Evolutionary conservation across 345 rosid species (phyloP), one percentile per base, ranked within the genome.

Genomic region (Euphorbia lathyris): DNA sequence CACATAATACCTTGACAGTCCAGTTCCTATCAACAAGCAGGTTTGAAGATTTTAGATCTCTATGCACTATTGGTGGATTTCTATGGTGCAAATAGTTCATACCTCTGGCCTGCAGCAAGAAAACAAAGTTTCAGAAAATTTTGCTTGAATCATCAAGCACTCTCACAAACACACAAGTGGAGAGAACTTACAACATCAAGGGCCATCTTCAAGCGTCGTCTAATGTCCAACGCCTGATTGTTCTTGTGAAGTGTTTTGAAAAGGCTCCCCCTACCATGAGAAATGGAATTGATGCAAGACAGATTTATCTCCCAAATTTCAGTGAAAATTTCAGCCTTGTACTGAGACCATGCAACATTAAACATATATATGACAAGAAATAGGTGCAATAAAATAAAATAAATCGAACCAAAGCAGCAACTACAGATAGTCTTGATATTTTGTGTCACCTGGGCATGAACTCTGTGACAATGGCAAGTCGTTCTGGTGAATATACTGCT

Each of bases 51-150:
- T 89, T 94, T 26, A 94, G 80, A 80, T 94, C 97, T 62, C 96
- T 81, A 64, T 94, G 98, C 43, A 94, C 88, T 60, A 89, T 94
- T 16, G 96, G 91, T 14, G 95, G 98, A 75, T 86, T 88, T 72
- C 98, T 85, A 59, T 72, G 91, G 75, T 94, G 98, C 77, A 91
- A 83, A 80, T 94, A 94, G 74, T 94, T 89, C 97, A 91, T 89
- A 61, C 96, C 98, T 81, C 88, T 80, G 63, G 96, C 97, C 98
- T 94, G 88, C 79, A 82, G 65, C 34, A 51, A 65, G 48, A 58
- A 26, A 17, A 13, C 16, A 2, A 51, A 45, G 58, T 23, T 29
- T 60, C 36, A 19, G 16, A 12, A 65, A 50, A 16, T 48, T 59
- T 57, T 23, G n/a, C 38, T 51, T 23, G 45, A 42, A 45, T 45